Conservation (phyloP, 1,139 yeast species). For the Sugiyamaella castrensis region DNA sequence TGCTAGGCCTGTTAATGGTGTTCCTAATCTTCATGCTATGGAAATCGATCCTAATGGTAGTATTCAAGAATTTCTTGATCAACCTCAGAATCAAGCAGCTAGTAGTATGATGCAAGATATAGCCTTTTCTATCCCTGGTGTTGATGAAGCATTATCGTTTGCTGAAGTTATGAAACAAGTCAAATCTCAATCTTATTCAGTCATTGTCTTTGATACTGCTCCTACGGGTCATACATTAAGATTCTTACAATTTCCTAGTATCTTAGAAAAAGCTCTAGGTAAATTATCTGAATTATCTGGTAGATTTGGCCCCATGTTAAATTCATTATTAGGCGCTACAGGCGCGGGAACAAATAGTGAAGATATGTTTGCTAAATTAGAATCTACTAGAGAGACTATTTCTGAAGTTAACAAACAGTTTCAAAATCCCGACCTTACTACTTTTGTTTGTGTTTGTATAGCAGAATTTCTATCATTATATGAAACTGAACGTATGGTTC, state of each 20-base stretch:
- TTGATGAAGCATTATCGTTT: constrained; percentile 94
- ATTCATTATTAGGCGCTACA: constrained; percentile 63
- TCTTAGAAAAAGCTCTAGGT: constrained; percentile 79
- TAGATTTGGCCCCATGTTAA: constrained; percentile 87
- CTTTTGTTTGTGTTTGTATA: constrained; percentile 95
- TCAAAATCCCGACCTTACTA: constrained; percentile 92
- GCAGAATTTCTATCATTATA: constrained; percentile 92
- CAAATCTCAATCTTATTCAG: constrained; percentile 78
- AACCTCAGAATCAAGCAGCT: constrained; percentile 45
- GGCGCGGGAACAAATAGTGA: constrained; percentile 54
- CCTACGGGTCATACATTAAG: constrained; percentile 98
- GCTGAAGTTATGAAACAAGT: constrained; percentile 98
- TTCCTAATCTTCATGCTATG: constrained; percentile 89
- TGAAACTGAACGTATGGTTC: constrained; percentile 96
- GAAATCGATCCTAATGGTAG: constrained; percentile 97
- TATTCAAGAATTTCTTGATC: constrained; percentile 79
- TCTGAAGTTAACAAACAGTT: constrained; percentile 90
- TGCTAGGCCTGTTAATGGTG: constrained; percentile 88
- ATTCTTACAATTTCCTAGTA: constrained; percentile 88
- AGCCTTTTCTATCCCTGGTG: constrained; percentile 95
- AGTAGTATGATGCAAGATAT: constrained; percentile 77
- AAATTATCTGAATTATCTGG: constrained; percentile 86
- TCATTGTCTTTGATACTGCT: constrained; percentile 95
- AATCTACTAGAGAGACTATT: constrained; percentile 78
- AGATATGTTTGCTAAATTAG: constrained; percentile 77